Conservation (phyloP, 2,329 filamentous ascomycete species). For the Exophiala xenobiotica region DNA sequence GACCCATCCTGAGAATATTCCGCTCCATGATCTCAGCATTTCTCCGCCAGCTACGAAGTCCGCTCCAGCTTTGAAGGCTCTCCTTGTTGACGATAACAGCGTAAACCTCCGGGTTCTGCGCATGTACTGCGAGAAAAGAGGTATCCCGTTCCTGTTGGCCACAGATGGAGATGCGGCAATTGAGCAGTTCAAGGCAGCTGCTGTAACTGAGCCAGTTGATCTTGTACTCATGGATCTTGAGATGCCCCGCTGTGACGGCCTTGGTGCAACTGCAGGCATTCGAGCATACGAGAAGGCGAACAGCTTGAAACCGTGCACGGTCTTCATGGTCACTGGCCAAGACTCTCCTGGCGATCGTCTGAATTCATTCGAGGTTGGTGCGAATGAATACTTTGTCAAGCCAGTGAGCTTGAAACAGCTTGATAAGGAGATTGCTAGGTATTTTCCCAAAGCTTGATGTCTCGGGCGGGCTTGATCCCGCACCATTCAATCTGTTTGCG, state of each 20-base stretch:
- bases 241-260: slow-evolving; percentile 15
- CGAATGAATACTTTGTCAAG: slow-evolving; percentile 15
- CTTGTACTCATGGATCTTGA: slow-evolving; percentile 19
- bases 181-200: background rate
- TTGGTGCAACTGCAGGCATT: slow-evolving; percentile 6
- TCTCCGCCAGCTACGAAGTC: background rate
- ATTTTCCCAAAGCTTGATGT: background rate
- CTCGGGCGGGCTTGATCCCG: no score
- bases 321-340: slow-evolving; percentile 20
- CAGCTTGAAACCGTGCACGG: background rate
- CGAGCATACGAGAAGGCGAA: slow-evolving; percentile 3
- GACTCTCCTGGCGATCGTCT: slow-evolving; percentile 11
- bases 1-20: no score
- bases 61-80: background rate
- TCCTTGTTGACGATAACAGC: slow-evolving; percentile 28
- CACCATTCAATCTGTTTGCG: background rate
- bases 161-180: slow-evolving; percentile 13
- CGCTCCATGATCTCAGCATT: background rate
- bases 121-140: slow-evolving; percentile 29
- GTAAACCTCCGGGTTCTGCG: slow-evolving; percentile 30
- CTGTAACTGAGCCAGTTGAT: background rate
- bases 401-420: slow-evolving; percentile 14
- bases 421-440: slow-evolving; percentile 1
- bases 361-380: slow-evolving; percentile 9
- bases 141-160: slow-evolving; percentile 14